Conservation (phyloP, 2,329 filamentous ascomycete species). For the Sporothrix curviconia region DNA sequence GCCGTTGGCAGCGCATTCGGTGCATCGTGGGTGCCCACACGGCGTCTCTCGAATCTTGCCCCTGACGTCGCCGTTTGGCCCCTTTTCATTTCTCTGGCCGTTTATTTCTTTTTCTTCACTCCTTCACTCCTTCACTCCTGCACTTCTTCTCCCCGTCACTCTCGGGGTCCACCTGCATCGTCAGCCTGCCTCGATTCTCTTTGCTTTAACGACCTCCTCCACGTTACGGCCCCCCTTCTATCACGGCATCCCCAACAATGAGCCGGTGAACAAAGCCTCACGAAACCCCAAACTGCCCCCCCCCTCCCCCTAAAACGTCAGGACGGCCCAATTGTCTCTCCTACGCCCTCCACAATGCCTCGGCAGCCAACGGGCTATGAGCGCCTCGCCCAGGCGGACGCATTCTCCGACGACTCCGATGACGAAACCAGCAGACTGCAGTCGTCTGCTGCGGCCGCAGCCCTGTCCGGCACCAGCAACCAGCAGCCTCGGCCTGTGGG, state of each 20-base stretch:
- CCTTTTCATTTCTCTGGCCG: neutral
- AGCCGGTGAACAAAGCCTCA: neutral
- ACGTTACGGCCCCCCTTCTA: neutral
- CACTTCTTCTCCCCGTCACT: neutral
- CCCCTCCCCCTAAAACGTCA: no score
- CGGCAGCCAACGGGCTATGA: slow-evolving; percentile 76
- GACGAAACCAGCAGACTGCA: slow-evolving; percentile 51
- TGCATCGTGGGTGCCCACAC: no score
- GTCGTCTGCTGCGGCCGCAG: slow-evolving; percentile 22
- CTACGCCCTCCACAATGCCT: slow-evolving; percentile 61
- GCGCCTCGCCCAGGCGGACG: slow-evolving; percentile 74
- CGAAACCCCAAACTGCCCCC: neutral
- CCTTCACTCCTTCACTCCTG: neutral
- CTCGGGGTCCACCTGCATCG: neutral
- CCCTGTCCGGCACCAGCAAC: slow-evolving; percentile 22
- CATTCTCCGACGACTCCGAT: slow-evolving; percentile 60
- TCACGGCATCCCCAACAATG: neutral
- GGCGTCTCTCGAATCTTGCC: no score
- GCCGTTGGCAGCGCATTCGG: no score
- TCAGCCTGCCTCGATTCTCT: neutral
- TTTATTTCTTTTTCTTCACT: no score
- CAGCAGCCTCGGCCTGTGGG: slow-evolving; percentile 23
- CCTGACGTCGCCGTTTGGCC: no score
- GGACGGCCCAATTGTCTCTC: no score
- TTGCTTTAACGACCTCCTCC: neutral